These are phyloP conservation scores for Draba incana DNA, from an alignment of 345 rosid genomes.

Conservation along the genomic window DNA sequence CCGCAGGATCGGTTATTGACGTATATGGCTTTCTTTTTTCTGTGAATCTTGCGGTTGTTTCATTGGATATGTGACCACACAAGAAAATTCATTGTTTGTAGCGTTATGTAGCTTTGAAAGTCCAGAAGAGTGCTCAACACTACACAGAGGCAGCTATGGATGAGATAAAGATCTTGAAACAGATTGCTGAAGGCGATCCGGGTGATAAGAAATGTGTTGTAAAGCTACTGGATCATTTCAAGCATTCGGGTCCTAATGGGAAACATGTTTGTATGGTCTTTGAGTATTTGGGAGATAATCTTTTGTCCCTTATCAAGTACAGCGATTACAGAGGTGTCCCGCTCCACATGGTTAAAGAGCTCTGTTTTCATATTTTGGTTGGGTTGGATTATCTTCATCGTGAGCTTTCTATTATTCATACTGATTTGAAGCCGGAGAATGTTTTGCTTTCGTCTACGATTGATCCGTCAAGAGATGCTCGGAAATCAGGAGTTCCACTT, in stretches of 20 bases:
- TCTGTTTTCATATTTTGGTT: slow-evolving; percentile 68
- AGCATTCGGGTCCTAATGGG: slow-evolving; percentile 91
- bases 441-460: slow-evolving; percentile 74
- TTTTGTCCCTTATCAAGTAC: slow-evolving; percentile 85
- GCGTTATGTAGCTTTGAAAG: slow-evolving; percentile 91
- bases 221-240: slow-evolving; percentile 93
- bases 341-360: slow-evolving; percentile 68
- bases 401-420: slow-evolving; percentile 80
- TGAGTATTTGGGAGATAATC: slow-evolving; percentile 95
- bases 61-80: too few species aligned
- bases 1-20: too few species aligned
- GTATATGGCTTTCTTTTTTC: too few species aligned
- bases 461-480: slow-evolving; percentile 72
- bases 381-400: slow-evolving; percentile 93
- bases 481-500: slow-evolving; percentile 58
- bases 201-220: slow-evolving; percentile 79
- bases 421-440: slow-evolving; percentile 98
- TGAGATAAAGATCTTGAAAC: slow-evolving; percentile 85
- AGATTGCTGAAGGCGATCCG: slow-evolving; percentile 81
- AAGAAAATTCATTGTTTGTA: slow-evolving; percentile 54
- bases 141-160: slow-evolving; percentile 98
- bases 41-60: not conserved
- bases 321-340: slow-evolving; percentile 79
- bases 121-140: slow-evolving; percentile 96
- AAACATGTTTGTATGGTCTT: slow-evolving; percentile 94